phyloP scores from a whole-genome alignment of 208 protist species.

The Trypanosoma boissoni region DNA sequence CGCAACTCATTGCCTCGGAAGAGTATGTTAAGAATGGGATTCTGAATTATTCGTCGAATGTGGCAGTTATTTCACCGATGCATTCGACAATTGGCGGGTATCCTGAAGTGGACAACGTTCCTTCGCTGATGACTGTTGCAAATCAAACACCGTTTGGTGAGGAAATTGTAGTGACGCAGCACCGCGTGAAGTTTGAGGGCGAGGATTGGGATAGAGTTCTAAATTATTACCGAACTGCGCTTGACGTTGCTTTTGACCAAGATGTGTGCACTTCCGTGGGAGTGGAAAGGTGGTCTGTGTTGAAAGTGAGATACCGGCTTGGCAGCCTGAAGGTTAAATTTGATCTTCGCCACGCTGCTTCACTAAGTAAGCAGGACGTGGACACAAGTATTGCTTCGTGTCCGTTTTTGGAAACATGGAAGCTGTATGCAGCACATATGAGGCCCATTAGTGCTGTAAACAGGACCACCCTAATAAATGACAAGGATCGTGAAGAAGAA shows the following conservation, averaged over 20 bases:
- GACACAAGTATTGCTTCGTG: slow-evolving; percentile 5
- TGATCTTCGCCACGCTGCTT: slow-evolving; percentile 24
- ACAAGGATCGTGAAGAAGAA: neutral
- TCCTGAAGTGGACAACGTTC: neutral
- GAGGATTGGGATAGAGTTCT: slow-evolving; percentile 36
- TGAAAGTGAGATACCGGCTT: slow-evolving; percentile 16
- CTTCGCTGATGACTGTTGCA: neutral
- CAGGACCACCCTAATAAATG: neutral
- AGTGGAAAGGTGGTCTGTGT: slow-evolving; percentile 15
- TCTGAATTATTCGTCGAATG: neutral
- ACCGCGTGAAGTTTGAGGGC: slow-evolving; percentile 43
- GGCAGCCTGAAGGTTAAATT: slow-evolving; percentile 28
- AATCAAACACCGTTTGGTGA: neutral
- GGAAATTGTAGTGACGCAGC: slow-evolving; percentile 29
- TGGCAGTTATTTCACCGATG: neutral
- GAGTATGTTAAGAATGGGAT: no score
- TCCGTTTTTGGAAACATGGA: slow-evolving; percentile 17
- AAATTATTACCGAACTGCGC: slow-evolving; percentile 14
- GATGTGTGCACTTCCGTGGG: slow-evolving; percentile 33
- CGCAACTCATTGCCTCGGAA: no score
- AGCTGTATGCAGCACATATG: slow-evolving; percentile 6
- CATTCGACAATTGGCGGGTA: neutral
- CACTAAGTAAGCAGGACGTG: slow-evolving; percentile 20
- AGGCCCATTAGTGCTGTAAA: neutral
- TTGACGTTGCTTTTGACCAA: slow-evolving; percentile 26